Evolutionary conservation across 2,329 filamentous ascomycete species (phyloP), one percentile per base, ranked within the genome.

Genomic region (Zymoseptoria pseudotritici): DNA sequence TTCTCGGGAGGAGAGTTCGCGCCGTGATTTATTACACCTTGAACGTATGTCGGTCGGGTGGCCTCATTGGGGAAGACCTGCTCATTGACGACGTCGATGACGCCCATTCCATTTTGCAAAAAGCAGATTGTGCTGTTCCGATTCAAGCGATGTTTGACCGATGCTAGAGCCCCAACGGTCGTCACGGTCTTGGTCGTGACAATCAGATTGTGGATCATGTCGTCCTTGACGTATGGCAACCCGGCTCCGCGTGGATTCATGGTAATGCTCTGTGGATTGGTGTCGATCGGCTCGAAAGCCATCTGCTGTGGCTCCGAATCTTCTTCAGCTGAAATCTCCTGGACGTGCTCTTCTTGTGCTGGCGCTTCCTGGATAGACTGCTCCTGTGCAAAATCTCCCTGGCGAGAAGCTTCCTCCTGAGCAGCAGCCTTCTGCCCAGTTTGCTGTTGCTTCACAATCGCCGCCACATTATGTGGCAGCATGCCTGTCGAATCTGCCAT

Each of bases 21-120:
- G 31, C 82, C 83, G 67, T 88, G 86, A 8, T 81, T 83, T 57
- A 84, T 78, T 63, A 86, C 79, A 8, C 89, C 90, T 26, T 91
- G 74, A 60, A 97, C 80, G 67, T 95, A 96, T 58, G 83, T 84
- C 2, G 94, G 94, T 24, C 89, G 82, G 0, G 76, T 78, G 0
- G 75, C 72, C 0, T 83, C 79, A 62, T 92, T 82, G 0, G 83
- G 81, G 66, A 96, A 97, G 26, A 95, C 73, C 10, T 81, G 74
- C 36, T 81, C 75, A 67, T 90, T 91, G 50, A 97, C 80, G 54
- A 86, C 82, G 54, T 97, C 91, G n/a, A 91, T 79, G 1, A 91
- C 78, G 0, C 94, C 93, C 74, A 97, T 83, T 0, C 92, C 91
- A 63, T 93, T 89, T 59, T 91, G 88, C 58, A 95, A 73, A 58